These are phyloP conservation scores for Paecilomyces sp. DNA, from an alignment of 2,329 filamentous ascomycete genomes.

Conservation along the genomic window DNA sequence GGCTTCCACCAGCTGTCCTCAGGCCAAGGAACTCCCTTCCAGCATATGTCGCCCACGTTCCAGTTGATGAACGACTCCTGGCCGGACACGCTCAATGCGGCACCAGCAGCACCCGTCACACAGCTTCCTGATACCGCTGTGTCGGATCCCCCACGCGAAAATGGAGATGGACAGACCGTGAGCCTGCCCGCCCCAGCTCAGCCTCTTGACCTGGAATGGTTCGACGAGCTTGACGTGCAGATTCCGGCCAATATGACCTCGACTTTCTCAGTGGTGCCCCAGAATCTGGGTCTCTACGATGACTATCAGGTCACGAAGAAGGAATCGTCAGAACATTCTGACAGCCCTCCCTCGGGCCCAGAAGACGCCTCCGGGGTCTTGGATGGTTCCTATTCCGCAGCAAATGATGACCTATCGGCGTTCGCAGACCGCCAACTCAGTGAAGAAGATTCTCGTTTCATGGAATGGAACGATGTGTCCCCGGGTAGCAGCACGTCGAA, in stretches of 20 bases:
- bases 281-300: conserved; percentile 9
- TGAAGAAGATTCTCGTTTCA: conserved; percentile 17
- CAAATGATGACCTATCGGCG: conserved; percentile 20
- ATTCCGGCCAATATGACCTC: conserved; percentile 21
- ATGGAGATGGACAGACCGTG: conserved; percentile 4
- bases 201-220: conserved; percentile 27
- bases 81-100: conserved; percentile 3
- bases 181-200: conserved; percentile 16
- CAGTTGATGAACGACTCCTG: conserved; percentile 4
- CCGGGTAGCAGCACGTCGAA: conserved; percentile 18
- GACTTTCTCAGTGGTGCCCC: conserved; percentile 14
- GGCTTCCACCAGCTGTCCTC: conserved; percentile 21
- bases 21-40: conserved; percentile 15
- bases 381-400: conserved; percentile 25
- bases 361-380: conserved; percentile 26
- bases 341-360: conserved; percentile 27
- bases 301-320: conserved; percentile 8
- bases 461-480: conserved; percentile 20
- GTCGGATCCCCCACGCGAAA: background rate
- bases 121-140: conserved; percentile 3
- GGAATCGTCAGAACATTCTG: conserved; percentile 22
- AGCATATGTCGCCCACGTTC: conserved; percentile 3
- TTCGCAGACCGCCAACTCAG: conserved; percentile 24
- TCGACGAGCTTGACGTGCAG: conserved; percentile 25
- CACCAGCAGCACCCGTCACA: background rate